Evolutionary conservation across 495 filamentous ascomycete species (phyloP).

Genomic region (Trichoderma virens): DNA sequence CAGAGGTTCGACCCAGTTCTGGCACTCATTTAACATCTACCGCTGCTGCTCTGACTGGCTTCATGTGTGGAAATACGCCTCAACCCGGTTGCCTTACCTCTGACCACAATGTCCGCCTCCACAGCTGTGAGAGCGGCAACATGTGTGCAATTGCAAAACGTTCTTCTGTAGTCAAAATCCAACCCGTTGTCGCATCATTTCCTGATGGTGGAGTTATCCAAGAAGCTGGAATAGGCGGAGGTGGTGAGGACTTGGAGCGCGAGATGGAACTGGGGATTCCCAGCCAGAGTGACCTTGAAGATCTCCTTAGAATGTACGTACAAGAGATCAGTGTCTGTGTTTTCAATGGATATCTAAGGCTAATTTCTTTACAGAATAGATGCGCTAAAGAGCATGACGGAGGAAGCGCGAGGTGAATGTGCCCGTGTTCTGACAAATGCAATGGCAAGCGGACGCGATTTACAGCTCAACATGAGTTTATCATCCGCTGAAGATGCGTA

Average conservation of each 20-base stretch:
- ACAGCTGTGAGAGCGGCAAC: constrained; percentile 76
- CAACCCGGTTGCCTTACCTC: constrained; percentile 64
- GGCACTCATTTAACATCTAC: constrained; percentile 43
- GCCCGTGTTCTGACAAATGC: constrained; percentile 20
- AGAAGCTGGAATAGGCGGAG: constrained; percentile 73
- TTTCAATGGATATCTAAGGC: neutral
- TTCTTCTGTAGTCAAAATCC: constrained; percentile 63
- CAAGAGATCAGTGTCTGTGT: neutral
- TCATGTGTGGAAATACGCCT: constrained; percentile 61
- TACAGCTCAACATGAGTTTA: constrained; percentile 26
- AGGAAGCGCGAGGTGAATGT: constrained; percentile 20
- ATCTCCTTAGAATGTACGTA: constrained; percentile 42
- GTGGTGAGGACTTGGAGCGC: constrained; percentile 64
- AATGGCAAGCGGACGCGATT: constrained; percentile 21
- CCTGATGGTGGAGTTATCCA: constrained; percentile 50
- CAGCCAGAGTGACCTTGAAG: constrained; percentile 32
- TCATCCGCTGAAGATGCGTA: constrained; percentile 18
- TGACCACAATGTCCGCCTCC: constrained; percentile 58
- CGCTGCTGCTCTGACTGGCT: constrained; percentile 64
- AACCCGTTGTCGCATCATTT: constrained; percentile 59
- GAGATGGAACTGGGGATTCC: constrained; percentile 56
- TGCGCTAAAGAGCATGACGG: constrained; percentile 15
- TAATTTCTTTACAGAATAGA: constrained; percentile 15
- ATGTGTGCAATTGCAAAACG: constrained; percentile 50
- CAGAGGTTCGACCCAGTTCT: constrained; percentile 22